phyloP scores from a whole-genome alignment of 78 protist genomes.

The Andalucia godoyi region DNA sequence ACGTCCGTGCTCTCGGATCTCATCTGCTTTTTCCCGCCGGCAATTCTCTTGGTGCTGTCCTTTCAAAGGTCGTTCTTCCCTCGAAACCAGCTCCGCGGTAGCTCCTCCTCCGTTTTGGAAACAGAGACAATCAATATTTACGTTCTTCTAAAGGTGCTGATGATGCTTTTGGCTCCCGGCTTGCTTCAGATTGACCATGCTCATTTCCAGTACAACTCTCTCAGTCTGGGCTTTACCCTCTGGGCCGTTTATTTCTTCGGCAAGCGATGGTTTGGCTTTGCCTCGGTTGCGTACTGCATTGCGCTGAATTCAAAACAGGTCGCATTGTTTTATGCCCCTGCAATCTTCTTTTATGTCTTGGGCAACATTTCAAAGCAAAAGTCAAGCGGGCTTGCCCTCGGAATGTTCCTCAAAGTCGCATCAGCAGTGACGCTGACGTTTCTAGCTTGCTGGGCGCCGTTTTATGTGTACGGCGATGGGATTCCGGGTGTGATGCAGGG shows the following conservation, averaged over 20 bases:
- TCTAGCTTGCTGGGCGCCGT: constrained; percentile 53
- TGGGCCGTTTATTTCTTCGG: not conserved
- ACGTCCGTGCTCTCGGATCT: constrained; percentile 59
- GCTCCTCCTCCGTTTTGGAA: too few relatives aligned
- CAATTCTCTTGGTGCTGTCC: not conserved
- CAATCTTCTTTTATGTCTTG: constrained; percentile 54
- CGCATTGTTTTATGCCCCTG: constrained; percentile 67
- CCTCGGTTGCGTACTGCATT: constrained; percentile 32
- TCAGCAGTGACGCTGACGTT: constrained; percentile 27
- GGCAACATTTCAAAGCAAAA: not conserved
- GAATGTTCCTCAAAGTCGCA: not conserved
- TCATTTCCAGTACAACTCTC: constrained; percentile 90
- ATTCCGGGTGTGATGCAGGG: constrained; percentile 43
- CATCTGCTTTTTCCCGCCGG: constrained; percentile 60
- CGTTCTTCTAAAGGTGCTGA: too few relatives aligned
- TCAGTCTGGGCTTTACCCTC: constrained; percentile 68
- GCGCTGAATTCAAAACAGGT: constrained; percentile 81
- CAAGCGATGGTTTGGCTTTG: not conserved
- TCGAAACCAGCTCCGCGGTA: too few relatives aligned
- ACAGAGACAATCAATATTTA: too few relatives aligned
- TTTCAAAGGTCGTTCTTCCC: too few relatives aligned
- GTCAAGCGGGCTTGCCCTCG: not conserved
- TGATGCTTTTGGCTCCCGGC: constrained; percentile 57
- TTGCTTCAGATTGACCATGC: constrained; percentile 85
- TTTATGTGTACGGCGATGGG: not conserved